These are phyloP conservation scores for Hypomyces perniciosus DNA, from an alignment of 2,329 filamentous ascomycete genomes.

Conservation along the genomic window DNA sequence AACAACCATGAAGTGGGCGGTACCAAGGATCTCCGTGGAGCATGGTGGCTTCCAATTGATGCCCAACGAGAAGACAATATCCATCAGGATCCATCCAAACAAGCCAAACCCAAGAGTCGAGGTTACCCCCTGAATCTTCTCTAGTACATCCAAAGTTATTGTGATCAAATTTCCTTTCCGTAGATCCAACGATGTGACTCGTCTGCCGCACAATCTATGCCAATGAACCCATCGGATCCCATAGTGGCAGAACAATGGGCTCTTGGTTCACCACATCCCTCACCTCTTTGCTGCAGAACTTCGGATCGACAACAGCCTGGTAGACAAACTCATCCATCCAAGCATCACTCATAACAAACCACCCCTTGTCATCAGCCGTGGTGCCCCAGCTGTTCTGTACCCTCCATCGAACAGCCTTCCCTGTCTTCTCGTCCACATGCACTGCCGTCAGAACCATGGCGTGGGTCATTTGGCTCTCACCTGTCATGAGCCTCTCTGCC, in stretches of 20 bases:
- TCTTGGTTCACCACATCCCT: conserved; percentile 64
- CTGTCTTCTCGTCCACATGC: conserved; percentile 60
- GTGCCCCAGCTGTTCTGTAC: conserved; percentile 85
- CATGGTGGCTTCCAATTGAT: no score
- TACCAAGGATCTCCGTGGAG: no score
- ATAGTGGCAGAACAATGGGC: conserved; percentile 65
- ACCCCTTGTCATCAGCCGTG: conserved; percentile 65
- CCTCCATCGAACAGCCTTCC: conserved; percentile 68
- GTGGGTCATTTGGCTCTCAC: conserved; percentile 82
- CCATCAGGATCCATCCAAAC: no score
- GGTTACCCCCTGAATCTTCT: no score
- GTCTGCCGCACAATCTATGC: conserved; percentile 39
- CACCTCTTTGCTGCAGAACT: conserved; percentile 59
- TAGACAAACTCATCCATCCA: conserved; percentile 81
- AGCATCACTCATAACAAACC: conserved; percentile 81
- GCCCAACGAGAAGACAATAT: no score
- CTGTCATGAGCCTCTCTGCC: conserved; percentile 64
- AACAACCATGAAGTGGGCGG: no score
- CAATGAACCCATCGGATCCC: conserved; percentile 75
- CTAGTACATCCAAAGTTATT: no score
- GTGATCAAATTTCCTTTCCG: no score
- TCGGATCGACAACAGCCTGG: conserved; percentile 76
- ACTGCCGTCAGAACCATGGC: conserved; percentile 89
- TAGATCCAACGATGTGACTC: background rate
- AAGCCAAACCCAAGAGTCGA: no score